A percentile compares a stretch with the other conserved stretches of the same genome.
Evolutionary conservation across 2,329 filamentous ascomycete genomes (phyloP).

Genomic region (Penicillium crustosum): DNA sequence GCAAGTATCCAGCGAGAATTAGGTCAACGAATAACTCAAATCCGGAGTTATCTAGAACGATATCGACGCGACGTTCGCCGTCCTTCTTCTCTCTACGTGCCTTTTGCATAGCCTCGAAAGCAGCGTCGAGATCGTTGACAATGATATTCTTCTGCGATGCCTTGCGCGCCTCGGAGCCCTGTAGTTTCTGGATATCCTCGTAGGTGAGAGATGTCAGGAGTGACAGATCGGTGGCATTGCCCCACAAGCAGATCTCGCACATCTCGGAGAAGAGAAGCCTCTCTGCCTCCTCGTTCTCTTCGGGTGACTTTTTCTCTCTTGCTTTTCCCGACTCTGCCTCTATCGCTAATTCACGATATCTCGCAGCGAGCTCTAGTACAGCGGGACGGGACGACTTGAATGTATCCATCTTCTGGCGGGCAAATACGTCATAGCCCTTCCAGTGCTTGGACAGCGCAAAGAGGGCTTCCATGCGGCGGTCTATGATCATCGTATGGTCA

Average conservation of each 20-base stretch:
- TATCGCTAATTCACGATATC: conserved; percentile 71
- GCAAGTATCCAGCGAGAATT: conserved; percentile 83
- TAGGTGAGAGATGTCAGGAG: conserved; percentile 87
- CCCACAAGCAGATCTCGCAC: conserved; percentile 96
- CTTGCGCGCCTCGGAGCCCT: conserved; percentile 84
- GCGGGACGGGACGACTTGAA: conserved; percentile 90
- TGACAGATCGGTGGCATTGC: conserved; percentile 91
- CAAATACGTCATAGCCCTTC: conserved; percentile 88
- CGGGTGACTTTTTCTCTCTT: conserved; percentile 30
- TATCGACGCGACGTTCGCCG: conserved; percentile 76
- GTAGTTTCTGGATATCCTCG: conserved; percentile 94
- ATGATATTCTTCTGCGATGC: conserved; percentile 88
- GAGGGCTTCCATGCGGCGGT: conserved; percentile 72
- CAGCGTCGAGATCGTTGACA: conserved; percentile 74
- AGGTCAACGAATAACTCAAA: conserved; percentile 97
- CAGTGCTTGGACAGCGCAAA: conserved; percentile 78
- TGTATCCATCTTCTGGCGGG: conserved; percentile 83
- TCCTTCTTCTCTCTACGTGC: conserved; percentile 59
- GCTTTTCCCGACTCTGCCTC: conserved; percentile 62
- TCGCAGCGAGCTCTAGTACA: conserved; percentile 75
- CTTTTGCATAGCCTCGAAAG: conserved; percentile 53
- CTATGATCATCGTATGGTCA: conserved; percentile 37
- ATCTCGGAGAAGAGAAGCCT: conserved; percentile 83
- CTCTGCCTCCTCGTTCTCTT: conserved; percentile 66
- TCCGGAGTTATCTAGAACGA: conserved; percentile 94